These are phyloP conservation scores for Celoporthe dispersa DNA, from an alignment of 2,329 filamentous ascomycete genomes.

Conservation along the genomic window DNA sequence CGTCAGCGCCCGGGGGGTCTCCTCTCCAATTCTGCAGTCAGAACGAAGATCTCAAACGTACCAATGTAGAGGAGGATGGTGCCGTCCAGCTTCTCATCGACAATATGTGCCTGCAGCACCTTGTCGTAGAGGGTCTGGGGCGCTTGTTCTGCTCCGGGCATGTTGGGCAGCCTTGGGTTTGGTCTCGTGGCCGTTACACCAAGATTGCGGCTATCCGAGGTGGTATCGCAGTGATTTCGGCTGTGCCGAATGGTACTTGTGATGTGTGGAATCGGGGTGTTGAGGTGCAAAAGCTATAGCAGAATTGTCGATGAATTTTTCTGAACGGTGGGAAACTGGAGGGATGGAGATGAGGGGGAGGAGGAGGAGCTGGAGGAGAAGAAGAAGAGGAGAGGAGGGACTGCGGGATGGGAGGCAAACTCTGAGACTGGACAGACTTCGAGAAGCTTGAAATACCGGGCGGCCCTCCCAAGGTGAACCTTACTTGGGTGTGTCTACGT, in stretches of 20 bases:
- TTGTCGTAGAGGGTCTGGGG: conserved; percentile 96
- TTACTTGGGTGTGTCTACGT: neutral
- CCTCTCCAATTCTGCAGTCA: neutral
- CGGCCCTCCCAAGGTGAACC: neutral
- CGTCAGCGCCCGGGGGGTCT: neutral
- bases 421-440: neutral
- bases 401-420: neutral
- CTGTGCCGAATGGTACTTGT: neutral
- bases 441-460: neutral
- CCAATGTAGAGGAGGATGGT: conserved; percentile 93
- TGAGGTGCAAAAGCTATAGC: neutral
- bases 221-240: neutral
- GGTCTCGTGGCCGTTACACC: conserved; percentile 17
- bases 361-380: neutral
- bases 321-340: neutral
- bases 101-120: conserved; percentile 91
- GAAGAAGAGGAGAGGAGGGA: neutral
- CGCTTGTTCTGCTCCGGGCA: conserved; percentile 74
- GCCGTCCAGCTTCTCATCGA: conserved; percentile 93
- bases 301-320: neutral
- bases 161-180: conserved; percentile 49
- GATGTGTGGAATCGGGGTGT: neutral
- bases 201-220: neutral
- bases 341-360: neutral
- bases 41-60: conserved; percentile 46